Evolutionary conservation across 441 rosid genomes (phyloP), one percentile per base, ranked within the genome.

Genomic region (Melastoma candidum): DNA sequence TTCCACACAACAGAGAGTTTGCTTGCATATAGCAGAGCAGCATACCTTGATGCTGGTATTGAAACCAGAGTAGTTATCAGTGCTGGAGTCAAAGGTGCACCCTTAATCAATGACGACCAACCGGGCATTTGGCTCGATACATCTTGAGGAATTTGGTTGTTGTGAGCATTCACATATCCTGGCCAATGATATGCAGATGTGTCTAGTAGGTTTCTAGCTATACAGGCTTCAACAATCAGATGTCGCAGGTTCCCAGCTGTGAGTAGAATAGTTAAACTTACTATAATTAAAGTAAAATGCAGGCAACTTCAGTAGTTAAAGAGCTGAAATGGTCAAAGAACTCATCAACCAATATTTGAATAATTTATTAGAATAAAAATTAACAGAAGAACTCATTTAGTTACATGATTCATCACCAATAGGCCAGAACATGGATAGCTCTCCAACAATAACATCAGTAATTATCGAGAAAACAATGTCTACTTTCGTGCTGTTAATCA

Each of bases 201-300:
- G 73, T 94, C 96, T 76, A 94, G 70, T 57, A 94, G 60, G 71
- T 90, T 82, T 76, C 97, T 87, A 12, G 95, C 79, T 70, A 29
- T 29, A 29, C 36, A 29, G 36, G 7, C 7, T 29, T 7, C 36
- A 29, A 29, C 36, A 29, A 3, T 29, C 5, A 94, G 81, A 77
- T 94, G 99, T 44, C 90, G 81, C 99, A 94, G 65, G 78, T 90
- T 85, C 59, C 97, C 99, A 64, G 85, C 99, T 94, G 84, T 69
- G 69, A 54, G 68, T 51, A 64, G 65, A 63, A 61, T 11, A 12
- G 24, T 29, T 17, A 17, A 17, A 17, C 22, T 17, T 17, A 17
- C 22, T 17, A 17, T 17, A 29, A 29, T 29, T 29, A 29, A 29
- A 29, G 36, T 29, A 29, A 29, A 29, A 29, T 3, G 7, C 36